These are phyloP conservation scores for Paecilomyces sp. DNA, from an alignment of 2,329 filamentous ascomycete genomes.

Conservation along the genomic window DNA sequence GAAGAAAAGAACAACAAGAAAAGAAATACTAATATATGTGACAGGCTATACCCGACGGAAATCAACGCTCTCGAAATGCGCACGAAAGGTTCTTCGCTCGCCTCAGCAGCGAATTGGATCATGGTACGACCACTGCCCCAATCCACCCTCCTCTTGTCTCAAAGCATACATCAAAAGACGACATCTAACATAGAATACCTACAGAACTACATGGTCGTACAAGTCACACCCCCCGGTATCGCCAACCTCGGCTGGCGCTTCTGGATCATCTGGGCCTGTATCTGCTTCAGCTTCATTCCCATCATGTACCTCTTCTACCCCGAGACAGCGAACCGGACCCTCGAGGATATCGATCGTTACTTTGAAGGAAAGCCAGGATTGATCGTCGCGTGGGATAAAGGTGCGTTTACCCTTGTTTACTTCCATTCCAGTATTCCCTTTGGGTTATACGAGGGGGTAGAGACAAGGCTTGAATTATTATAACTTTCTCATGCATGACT, in stretches of 20 bases:
- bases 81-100: slow-evolving; percentile 24
- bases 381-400: slow-evolving; percentile 14
- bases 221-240: slow-evolving; percentile 24
- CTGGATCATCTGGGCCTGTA: slow-evolving; percentile 22
- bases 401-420: slow-evolving; percentile 4
- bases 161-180: too few relatives aligned
- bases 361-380: slow-evolving; percentile 16
- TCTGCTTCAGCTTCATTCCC: slow-evolving; percentile 19
- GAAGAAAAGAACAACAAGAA: neutral
- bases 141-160: neutral
- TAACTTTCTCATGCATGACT: neutral
- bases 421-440: neutral
- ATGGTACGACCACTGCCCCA: slow-evolving; percentile 2
- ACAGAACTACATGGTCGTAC: slow-evolving; percentile 27
- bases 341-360: slow-evolving; percentile 26
- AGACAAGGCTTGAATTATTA: neutral
- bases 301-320: slow-evolving; percentile 25
- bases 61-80: slow-evolving; percentile 28
- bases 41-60: slow-evolving; percentile 22
- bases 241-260: slow-evolving; percentile 23
- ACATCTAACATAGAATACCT: slow-evolving; percentile 3
- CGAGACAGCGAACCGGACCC: slow-evolving; percentile 20
- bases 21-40: neutral
- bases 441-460: neutral
- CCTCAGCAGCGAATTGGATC: slow-evolving; percentile 24